A percentile compares a stretch with the other conserved stretches of the same genome.
phyloP scores from a whole-genome alignment of 345 rosid species.

The Zanthoxylum bungeanum region DNA sequence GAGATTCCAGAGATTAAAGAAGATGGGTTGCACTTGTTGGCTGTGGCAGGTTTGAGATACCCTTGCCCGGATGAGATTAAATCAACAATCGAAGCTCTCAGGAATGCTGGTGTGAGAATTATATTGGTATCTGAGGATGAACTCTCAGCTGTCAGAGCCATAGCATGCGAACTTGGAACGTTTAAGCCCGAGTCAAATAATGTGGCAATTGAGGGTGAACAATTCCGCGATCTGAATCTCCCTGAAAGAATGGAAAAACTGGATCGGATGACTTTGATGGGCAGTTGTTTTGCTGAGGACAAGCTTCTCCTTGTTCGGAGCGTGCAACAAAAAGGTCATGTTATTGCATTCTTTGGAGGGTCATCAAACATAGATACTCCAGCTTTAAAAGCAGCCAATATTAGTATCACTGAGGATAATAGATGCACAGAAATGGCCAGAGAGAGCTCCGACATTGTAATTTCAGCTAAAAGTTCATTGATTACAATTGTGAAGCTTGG shows the following conservation, averaged over 20 bases:
- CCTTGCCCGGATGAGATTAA: neutral
- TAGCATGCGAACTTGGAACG: constrained; percentile 17
- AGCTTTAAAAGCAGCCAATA: constrained; percentile 22
- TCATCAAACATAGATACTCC: constrained; percentile 10
- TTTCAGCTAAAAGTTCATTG: constrained; percentile 3
- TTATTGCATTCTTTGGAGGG: constrained; percentile 26
- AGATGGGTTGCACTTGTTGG: constrained; percentile 15
- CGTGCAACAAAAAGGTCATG: constrained; percentile 10
- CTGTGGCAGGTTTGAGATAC: constrained; percentile 19
- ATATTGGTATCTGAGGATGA: constrained; percentile 21
- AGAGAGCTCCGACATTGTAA: constrained; percentile 17
- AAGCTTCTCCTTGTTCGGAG: constrained; percentile 17
- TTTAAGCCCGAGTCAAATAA: neutral
- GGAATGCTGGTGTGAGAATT: constrained; percentile 15
- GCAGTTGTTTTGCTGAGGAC: constrained; percentile 12
- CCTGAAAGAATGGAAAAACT: neutral
- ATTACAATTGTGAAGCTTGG: neutral
- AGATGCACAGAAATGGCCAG: constrained; percentile 10
- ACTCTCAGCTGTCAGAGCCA: constrained; percentile 12
- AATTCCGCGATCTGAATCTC: neutral
- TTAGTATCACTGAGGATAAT: constrained; percentile 7
- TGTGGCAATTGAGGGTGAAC: constrained; percentile 9
- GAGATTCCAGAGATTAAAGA: constrained; percentile 6
- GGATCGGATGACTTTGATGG: constrained; percentile 5
- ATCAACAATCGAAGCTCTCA: neutral